Evolutionary conservation across 1,284 basidiomycete species (phyloP).

Genomic region (Thecaphora frezii): DNA sequence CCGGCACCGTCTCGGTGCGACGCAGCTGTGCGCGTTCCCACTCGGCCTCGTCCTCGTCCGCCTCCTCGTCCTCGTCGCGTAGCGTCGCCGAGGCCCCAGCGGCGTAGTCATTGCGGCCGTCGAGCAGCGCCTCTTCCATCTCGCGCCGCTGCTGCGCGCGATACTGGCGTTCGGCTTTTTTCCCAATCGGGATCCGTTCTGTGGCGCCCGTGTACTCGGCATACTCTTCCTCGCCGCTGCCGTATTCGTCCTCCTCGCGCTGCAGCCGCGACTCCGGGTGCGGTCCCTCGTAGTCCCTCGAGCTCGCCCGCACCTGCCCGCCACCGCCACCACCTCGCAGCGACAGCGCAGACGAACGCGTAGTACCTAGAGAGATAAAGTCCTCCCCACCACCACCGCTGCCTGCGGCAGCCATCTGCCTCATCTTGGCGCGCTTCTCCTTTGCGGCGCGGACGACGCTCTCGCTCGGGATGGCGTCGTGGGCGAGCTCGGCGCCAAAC

Average conservation of each 20-base stretch:
- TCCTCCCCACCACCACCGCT: slow-evolving; percentile 8
- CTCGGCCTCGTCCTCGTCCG: slow-evolving; percentile 71
- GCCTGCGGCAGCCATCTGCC: background rate
- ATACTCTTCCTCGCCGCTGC: slow-evolving; percentile 51
- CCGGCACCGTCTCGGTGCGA: slow-evolving; percentile 17
- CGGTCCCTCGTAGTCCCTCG: slow-evolving; percentile 17
- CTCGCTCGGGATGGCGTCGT: slow-evolving; percentile 38
- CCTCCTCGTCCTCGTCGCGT: slow-evolving; percentile 74
- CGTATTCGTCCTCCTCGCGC: slow-evolving; percentile 51
- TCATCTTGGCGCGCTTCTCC: slow-evolving; percentile 27
- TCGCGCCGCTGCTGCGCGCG: slow-evolving; percentile 24
- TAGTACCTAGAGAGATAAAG: slow-evolving; percentile 33
- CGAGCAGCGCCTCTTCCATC: slow-evolving; percentile 26
- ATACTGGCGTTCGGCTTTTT: slow-evolving; percentile 27
- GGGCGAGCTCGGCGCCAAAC: slow-evolving; percentile 17
- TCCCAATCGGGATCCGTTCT: slow-evolving; percentile 48
- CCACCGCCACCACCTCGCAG: slow-evolving; percentile 10
- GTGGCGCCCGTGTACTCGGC: slow-evolving; percentile 51
- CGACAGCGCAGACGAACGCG: slow-evolving; percentile 3
- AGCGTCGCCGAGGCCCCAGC: slow-evolving; percentile 5
- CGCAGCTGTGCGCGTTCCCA: slow-evolving; percentile 49
- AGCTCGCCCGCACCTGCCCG: background rate
- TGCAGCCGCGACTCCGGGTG: slow-evolving; percentile 46
- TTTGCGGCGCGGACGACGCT: slow-evolving; percentile 39
- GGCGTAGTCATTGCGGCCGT: slow-evolving; percentile 21